These are phyloP conservation scores for Thermomucor indicae-seudaticae DNA, from an alignment of 371 early-diverging fungal species.

Conservation along the genomic window DNA sequence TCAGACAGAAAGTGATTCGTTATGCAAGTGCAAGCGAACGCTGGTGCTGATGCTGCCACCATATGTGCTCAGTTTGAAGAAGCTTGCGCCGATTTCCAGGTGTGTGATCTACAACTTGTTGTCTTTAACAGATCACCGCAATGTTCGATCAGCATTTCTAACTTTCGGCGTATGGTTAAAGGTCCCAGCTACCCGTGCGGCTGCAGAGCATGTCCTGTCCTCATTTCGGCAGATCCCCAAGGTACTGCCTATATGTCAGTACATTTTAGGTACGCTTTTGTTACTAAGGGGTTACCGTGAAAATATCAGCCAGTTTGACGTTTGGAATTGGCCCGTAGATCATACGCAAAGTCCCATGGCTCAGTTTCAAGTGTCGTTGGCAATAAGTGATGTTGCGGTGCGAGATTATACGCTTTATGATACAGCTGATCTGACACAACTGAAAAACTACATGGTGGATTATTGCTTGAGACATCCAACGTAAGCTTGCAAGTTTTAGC, in stretches of 20 bases:
- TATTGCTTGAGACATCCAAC: constrained; percentile 45
- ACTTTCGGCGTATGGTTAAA: neutral
- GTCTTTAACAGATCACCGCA: neutral
- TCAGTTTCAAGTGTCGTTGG: constrained; percentile 62
- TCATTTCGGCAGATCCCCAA: constrained; percentile 59
- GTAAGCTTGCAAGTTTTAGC: constrained; percentile 25
- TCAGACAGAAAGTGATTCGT: no score
- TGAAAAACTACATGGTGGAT: constrained; percentile 57
- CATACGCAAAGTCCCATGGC: constrained; percentile 50
- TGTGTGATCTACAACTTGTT: constrained; percentile 5
- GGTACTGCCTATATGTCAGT: constrained; percentile 59
- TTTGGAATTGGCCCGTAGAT: constrained; percentile 36
- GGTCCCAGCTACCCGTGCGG: constrained; percentile 54
- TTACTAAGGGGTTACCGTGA: neutral
- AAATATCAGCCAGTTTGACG: neutral
- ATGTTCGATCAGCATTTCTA: no score
- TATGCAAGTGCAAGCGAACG: no score
- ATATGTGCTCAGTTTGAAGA: constrained; percentile 54
- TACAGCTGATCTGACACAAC: constrained; percentile 33
- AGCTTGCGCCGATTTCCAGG: constrained; percentile 66
- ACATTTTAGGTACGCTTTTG: constrained; percentile 51
- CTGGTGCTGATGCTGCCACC: constrained; percentile 28
- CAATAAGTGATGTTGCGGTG: constrained; percentile 51
- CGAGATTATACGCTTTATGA: constrained; percentile 60
- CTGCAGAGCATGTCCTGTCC: constrained; percentile 55